Base-by-base conservation (phyloP, 164 flowering plant genomes). In the Vitis amurensis region DNA sequence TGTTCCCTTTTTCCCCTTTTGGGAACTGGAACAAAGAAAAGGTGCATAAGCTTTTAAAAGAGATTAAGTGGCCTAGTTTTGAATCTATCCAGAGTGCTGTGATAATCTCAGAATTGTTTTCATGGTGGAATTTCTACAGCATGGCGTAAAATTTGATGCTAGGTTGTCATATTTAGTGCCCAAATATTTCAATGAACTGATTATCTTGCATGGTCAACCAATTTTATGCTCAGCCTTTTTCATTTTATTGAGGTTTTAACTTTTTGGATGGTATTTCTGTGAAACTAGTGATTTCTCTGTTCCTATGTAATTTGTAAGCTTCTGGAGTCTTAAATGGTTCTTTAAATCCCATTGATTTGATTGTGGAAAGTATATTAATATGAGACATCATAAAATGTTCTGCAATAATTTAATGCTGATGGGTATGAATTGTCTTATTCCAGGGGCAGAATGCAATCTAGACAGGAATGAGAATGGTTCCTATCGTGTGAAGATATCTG, bases 401-500 rank as follows among this genome's bases (percentile, higher is more conserved):
- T 59, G 64, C 60, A 19, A 64, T 49, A 51, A 7, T 59, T 6
- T 11, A 23, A 2, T 31, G 58, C 56, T 69, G 14, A 64, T 27
- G n/a, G 67, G 57, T 7, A 9, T 66, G 8, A 60, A 8, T 27
- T 31, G 29, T 59, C 23, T 66, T 68, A n/a, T 74, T 71, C 3
- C 83, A 94, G 98, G 89, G 68, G 88, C 77, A 2, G 81, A 81
- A 63, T 86, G 84, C 72, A 64, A 12, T 74, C 59, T 91, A 9
- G 89, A 82, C 16, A 77, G 77, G 72, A 88, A 78, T 69, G 81
- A 73, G 15, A 91, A 86, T 81, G 97, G 99, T 30, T 87, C 90
- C 29, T 86, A 76, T 67, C 80, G 94, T 27, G 94, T 93, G 57
- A 91, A 80, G 72, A 83, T 96, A 77, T 82, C 89, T 57, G 90